phyloP scores from a whole-genome alignment of 345 rosid genomes.

The Lenwebbia sp. region DNA sequence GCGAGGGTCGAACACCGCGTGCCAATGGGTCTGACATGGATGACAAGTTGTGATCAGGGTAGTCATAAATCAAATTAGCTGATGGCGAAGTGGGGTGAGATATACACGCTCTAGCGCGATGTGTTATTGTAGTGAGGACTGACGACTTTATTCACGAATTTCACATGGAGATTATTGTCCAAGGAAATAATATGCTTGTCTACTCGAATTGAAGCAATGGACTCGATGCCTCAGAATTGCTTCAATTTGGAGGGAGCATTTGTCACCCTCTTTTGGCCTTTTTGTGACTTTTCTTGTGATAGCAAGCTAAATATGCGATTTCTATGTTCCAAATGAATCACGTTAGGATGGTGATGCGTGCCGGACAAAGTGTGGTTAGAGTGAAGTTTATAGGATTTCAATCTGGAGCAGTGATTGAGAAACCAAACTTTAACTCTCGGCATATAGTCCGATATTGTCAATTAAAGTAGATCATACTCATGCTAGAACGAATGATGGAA shows the following conservation, averaged over 20 bases:
- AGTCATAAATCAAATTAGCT: not conserved
- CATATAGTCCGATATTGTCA: too few relatives aligned
- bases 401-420: too few relatives aligned
- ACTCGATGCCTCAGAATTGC: not conserved
- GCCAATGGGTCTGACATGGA: not conserved
- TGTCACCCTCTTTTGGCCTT: not conserved
- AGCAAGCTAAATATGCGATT: not conserved
- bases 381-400: too few relatives aligned
- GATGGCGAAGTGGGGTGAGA: too few relatives aligned
- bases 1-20: fast-evolving
- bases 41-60: not conserved
- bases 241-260: not conserved
- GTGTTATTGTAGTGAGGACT: not conserved
- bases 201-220: not conserved
- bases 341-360: too few relatives aligned
- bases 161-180: not conserved
- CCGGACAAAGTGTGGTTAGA: too few relatives aligned
- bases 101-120: too few relatives aligned
- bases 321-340: too few relatives aligned
- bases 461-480: not conserved
- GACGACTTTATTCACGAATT: too few relatives aligned
- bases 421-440: too few relatives aligned
- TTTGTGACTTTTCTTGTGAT: not conserved
- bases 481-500: not conserved
- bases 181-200: too few relatives aligned